Evolutionary conservation across 345 rosid genomes (phyloP).

Genomic region (Isatis tinctoria): DNA sequence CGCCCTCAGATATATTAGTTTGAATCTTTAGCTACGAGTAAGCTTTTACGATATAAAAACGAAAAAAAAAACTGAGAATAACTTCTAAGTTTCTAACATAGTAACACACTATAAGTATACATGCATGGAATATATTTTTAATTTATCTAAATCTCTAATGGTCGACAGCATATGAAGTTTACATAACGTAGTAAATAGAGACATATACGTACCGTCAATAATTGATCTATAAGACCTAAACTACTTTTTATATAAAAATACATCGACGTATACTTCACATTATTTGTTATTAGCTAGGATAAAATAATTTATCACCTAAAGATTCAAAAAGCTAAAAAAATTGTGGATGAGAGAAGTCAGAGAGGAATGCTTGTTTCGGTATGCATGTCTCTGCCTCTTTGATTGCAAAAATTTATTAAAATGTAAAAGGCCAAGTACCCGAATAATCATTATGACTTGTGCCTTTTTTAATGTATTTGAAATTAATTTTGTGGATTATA

Average conservation of each 20-base stretch:
- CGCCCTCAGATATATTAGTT: neutral
- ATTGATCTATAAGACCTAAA: conserved; percentile 9
- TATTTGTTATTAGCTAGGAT: neutral
- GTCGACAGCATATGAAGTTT: conserved; percentile 9
- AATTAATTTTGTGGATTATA: neutral
- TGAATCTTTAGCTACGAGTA: neutral
- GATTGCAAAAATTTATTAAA: neutral
- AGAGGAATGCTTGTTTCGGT: conserved; percentile 25
- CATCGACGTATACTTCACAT: neutral
- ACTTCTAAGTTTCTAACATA: neutral
- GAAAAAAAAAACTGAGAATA: neutral
- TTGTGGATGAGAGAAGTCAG: conserved; percentile 7
- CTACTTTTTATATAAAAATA: neutral
- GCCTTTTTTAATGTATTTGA: neutral
- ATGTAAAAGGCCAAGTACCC: neutral
- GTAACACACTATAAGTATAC: too few species aligned
- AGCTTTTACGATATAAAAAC: neutral
- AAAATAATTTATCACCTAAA: neutral
- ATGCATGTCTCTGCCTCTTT: conserved; percentile 33
- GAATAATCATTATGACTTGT: conserved; percentile 16
- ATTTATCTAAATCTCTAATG: neutral
- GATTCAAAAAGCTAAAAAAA: neutral
- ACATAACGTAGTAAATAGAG: neutral
- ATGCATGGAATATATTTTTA: neutral
- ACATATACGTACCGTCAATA: conserved; percentile 8